These are phyloP conservation scores for Trifolium dubium DNA, from an alignment of 306 rosid genomes.

Conservation along the genomic window DNA sequence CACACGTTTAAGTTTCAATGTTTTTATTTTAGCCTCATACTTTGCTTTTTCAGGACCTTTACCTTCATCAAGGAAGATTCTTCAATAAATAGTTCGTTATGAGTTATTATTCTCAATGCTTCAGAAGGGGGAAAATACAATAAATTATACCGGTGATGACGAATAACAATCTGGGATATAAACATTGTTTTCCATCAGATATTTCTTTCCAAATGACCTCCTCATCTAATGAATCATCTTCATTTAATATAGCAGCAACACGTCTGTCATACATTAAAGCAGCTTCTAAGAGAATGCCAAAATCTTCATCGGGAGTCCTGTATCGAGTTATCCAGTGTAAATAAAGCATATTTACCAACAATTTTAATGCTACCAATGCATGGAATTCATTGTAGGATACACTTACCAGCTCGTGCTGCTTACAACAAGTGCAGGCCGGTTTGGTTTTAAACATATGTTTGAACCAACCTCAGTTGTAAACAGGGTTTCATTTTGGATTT, in stretches of 20 bases:
- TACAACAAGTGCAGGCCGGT: conserved; percentile 86
- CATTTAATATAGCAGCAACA: conserved; percentile 85
- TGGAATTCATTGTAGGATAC: conserved; percentile 24
- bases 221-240: conserved; percentile 84
- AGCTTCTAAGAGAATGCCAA: conserved; percentile 91
- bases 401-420: conserved; percentile 98
- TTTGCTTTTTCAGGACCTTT: conserved; percentile 91
- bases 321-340: background rate
- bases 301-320: conserved; percentile 98
- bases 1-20: conserved; percentile 82
- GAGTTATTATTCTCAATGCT: conserved; percentile 26
- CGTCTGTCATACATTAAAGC: conserved; percentile 98
- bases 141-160: conserved; percentile 76
- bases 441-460: conserved; percentile 59
- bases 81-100: conserved; percentile 27
- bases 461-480: conserved; percentile 61
- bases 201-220: conserved; percentile 76
- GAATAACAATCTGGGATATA: conserved; percentile 86
- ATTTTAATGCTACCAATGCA: conserved; percentile 9
- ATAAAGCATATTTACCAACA: conserved; percentile 10
- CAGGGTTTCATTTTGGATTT: conserved; percentile 56
- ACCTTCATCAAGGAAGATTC: conserved; percentile 56
- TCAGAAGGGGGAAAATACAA: background rate
- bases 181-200: conserved; percentile 60
- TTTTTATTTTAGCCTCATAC: conserved; percentile 82